These are phyloP conservation scores for Talaromyces ruber DNA, from an alignment of 495 filamentous ascomycete genomes.

Conservation along the genomic window DNA sequence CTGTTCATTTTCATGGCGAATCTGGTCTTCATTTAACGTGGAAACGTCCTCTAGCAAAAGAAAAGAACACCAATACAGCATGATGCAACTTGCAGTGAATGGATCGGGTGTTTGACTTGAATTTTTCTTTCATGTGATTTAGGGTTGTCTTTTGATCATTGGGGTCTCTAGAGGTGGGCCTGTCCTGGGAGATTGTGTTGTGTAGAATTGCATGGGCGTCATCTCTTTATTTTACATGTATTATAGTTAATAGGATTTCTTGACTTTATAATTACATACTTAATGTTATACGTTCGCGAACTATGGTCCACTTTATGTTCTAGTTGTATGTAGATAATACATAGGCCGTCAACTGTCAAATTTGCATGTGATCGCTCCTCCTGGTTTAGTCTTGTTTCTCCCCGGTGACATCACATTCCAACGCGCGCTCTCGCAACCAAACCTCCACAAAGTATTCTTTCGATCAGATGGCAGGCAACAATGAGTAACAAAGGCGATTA, in stretches of 20 bases:
- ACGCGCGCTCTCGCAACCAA: neutral
- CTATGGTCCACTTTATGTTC: too few relatives aligned
- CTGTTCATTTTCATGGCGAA: neutral
- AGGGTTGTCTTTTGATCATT: neutral
- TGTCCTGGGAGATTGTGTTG: constrained; percentile 5
- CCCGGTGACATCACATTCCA: constrained; percentile 2
- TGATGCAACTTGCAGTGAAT: neutral
- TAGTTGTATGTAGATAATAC: too few relatives aligned
- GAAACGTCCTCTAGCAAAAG: constrained; percentile 1
- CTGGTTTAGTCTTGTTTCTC: neutral
- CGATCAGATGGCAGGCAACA: neutral
- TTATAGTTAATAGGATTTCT: constrained; percentile 4
- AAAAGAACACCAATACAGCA: neutral
- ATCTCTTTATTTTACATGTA: constrained; percentile 5
- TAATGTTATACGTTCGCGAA: neutral
- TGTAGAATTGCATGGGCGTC: constrained; percentile 5
- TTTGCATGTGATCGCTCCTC: constrained; percentile 1
- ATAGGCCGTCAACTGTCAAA: too few relatives aligned
- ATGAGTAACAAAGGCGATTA: constrained; percentile 24
- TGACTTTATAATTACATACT: neutral
- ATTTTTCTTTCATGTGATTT: neutral
- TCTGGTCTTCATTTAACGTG: neutral
- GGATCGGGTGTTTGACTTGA: constrained; percentile 7
- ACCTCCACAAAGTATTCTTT: constrained; percentile 7
- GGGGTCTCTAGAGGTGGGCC: neutral